These are phyloP conservation scores for Hypoxylon lenormandii DNA, from an alignment of 495 filamentous ascomycete genomes.

Conservation along the genomic window DNA sequence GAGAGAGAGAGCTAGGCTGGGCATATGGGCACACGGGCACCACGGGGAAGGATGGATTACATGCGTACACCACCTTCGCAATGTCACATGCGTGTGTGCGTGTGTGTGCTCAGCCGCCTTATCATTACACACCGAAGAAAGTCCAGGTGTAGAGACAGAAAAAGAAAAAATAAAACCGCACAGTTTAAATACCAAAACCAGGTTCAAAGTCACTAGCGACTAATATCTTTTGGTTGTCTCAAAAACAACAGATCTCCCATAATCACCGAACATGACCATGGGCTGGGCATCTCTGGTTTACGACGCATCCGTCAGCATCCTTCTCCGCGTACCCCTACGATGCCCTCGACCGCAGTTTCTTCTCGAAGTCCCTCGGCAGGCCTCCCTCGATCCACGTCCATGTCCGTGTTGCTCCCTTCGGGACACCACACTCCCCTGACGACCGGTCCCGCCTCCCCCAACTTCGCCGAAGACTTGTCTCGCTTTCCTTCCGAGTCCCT, in stretches of 20 bases:
- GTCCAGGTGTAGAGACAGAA: constrained; percentile 12
- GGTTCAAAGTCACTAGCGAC: constrained; percentile 35
- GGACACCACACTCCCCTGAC: constrained; percentile 60
- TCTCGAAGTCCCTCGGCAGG: constrained; percentile 73
- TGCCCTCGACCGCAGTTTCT: constrained; percentile 66
- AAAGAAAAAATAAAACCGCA: constrained; percentile 17
- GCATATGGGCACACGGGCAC: constrained; percentile 16
- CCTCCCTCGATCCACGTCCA: constrained; percentile 71
- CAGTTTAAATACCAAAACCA: constrained; percentile 16
- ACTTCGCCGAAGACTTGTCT: constrained; percentile 85
- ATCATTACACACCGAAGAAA: constrained; percentile 17
- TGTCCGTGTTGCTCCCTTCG: constrained; percentile 64
- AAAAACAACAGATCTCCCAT: constrained; percentile 60
- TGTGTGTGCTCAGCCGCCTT: constrained; percentile 41
- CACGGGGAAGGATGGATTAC: constrained; percentile 21
- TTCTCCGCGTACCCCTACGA: constrained; percentile 71
- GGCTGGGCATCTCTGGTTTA: constrained; percentile 77
- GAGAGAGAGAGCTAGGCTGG: background rate
- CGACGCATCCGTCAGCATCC: constrained; percentile 88
- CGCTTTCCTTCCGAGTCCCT: constrained; percentile 95
- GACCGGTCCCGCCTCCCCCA: constrained; percentile 73
- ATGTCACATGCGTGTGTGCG: constrained; percentile 12
- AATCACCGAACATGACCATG: constrained; percentile 70
- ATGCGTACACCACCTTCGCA: constrained; percentile 27
- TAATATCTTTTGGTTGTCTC: constrained; percentile 34